Conservation (phyloP, 768 basidiomycete genomes). For the Rossbeevera mucosa region DNA sequence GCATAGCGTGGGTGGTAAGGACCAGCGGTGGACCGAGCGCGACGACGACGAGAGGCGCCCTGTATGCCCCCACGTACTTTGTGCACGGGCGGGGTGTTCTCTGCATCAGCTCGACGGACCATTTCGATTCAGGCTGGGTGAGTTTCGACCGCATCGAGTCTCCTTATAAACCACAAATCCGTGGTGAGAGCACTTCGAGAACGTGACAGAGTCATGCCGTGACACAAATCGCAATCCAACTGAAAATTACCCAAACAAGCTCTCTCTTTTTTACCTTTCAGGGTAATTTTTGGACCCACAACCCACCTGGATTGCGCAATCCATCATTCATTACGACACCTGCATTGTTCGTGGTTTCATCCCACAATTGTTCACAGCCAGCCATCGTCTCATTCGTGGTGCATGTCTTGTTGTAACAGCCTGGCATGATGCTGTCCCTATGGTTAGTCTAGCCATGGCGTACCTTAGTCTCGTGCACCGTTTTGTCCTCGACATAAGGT, state of each 20-base stretch:
- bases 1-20: constrained; percentile 31
- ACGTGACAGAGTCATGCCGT: constrained; percentile 28
- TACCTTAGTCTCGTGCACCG: no score
- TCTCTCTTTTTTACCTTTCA: constrained; percentile 11
- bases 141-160: neutral
- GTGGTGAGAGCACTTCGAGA: constrained; percentile 10
- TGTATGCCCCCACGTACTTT: constrained; percentile 30
- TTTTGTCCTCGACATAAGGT: no score
- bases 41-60: constrained; percentile 36
- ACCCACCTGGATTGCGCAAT: constrained; percentile 23
- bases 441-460: no score
- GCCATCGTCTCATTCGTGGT: no score
- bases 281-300: constrained; percentile 32
- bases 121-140: constrained; percentile 6
- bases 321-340: constrained; percentile 13
- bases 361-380: constrained; percentile 4
- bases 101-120: constrained; percentile 28
- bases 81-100: constrained; percentile 32
- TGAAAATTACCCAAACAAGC: constrained; percentile 21
- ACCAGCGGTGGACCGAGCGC: constrained; percentile 32
- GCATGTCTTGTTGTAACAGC: no score
- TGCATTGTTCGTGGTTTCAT: constrained; percentile 3
- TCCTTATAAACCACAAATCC: constrained; percentile 24
- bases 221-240: constrained; percentile 30
- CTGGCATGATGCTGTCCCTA: no score